Evolutionary conservation across 108 stramenopile genomes (phyloP).

Genomic region (Mediolabrus comicus): DNA sequence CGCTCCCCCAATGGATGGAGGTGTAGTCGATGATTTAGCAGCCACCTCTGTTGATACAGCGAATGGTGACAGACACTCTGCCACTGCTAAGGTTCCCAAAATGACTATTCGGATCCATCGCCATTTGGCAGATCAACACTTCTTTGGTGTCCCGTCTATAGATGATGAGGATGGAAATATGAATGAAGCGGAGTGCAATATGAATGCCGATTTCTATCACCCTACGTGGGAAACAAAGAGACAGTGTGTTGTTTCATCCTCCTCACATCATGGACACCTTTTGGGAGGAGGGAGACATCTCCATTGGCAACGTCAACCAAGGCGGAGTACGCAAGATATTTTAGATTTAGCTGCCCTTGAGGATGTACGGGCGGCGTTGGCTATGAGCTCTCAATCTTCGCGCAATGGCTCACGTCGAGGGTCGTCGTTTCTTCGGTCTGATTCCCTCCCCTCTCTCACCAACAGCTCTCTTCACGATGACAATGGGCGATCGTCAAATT

Average conservation of each 20-base stretch:
- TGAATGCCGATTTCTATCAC: slow-evolving; percentile 84
- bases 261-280: background rate
- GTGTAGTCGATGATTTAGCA: background rate
- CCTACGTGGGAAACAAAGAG: slow-evolving; percentile 31
- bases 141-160: slow-evolving; percentile 42
- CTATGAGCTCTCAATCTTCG: background rate
- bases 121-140: slow-evolving; percentile 80
- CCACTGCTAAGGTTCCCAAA: slow-evolving; percentile 30
- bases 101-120: slow-evolving; percentile 62
- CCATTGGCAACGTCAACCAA: background rate
- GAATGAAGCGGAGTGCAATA: slow-evolving; percentile 47
- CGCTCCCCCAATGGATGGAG: background rate
- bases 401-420: background rate
- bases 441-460: background rate
- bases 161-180: slow-evolving; percentile 59
- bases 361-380: background rate
- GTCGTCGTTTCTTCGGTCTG: background rate
- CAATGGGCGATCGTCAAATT: background rate
- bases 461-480: background rate
- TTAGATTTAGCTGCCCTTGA: background rate
- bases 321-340: background rate
- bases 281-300: slow-evolving; percentile 11
- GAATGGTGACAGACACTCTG: background rate
- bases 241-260: background rate
- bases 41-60: background rate